Base-by-base conservation (phyloP, 352 stramenopile genomes). In the Phytopythium mirpurense region DNA sequence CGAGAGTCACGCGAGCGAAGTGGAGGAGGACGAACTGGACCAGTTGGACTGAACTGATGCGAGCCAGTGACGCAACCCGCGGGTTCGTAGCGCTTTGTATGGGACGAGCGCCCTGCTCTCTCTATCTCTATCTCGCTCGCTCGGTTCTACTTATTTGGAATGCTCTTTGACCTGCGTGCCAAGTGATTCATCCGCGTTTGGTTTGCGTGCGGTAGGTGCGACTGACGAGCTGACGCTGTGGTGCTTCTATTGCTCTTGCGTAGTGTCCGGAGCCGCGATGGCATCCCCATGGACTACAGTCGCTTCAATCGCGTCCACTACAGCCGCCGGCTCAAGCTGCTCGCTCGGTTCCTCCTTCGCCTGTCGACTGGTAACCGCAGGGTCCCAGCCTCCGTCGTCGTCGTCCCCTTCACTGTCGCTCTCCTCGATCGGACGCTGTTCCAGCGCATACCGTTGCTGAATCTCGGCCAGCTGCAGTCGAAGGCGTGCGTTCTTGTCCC, bases 21-120 rank as follows among this genome's bases (percentile, higher is more conserved):
- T 66, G 51, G 65, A 76, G 35, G 64, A 78, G 29, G 76, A 87
- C 59, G 79, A 84, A 23, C 67, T 90, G 66, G 75, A 90, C 27
- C 68, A 77, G 54, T 63, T 90, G 32, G 80, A 90, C 51, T 90
- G 53, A 74, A 90, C 51, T 90, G 53, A 74, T 26, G 16, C n/a
- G 9, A 43, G 27, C n/a, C 9, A 10, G 29, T 19, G 2, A 15
- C 32, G 2, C 14, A 10, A 10, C 2, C 32, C 2, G 18, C 41
- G 23, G 41, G 24, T 47, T 47, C 24, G 41, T 34, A 14, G 5
- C 16, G 23, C 23, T 47, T 23, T 47, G 21, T 47, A 47, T 47
- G 41, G 24, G 41, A 21, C 14, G 32, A 15, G 9, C 9, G 29
- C 29, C 9, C 9, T 34, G 41, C n/a, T n/a, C n/a, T n/a, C n/a